Base-by-base conservation (phyloP, 2,329 filamentous ascomycete species). In the Diaporthe batatas region DNA sequence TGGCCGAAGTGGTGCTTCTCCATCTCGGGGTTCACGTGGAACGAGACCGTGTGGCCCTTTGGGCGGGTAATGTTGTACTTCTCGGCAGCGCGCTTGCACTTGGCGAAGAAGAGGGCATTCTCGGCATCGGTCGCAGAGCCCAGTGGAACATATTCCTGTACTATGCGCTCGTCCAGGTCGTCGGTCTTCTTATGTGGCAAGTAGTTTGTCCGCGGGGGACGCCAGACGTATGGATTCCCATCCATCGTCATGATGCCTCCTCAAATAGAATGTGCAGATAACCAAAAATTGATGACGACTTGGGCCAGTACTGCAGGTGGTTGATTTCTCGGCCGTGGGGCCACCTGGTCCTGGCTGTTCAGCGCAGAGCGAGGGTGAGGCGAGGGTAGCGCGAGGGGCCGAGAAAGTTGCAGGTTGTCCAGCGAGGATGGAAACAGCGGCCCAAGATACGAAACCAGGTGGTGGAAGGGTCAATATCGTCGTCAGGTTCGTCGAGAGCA, bases 1-100 rank as follows among this genome's bases (percentile, higher is more conserved):
- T 94, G 93, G 76, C 96, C 96, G 82, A 99, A 99, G 82, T 99
- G 96, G 83, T 98, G 96, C 80, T 93, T 93, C 84, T 99, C 96
- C 81, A 98, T 97, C 74, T 94, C 91, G 1, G 95, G 94, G 79
- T 98, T 98, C 84, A 95, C 94, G 82, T 99, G 96, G 83, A 95
- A 98, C 12, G 96, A 98, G 59, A 99, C 96, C 42, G 89, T 95
- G 84, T 97, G 95, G 77, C 95, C 95, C 79, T 93, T 92, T 1
- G 96, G 95, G 47, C 91, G 89, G 68, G 91, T 90, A 79, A 98
- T 94, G 77, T 91, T 92, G 82, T 94, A 88, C 68, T 89, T 85
- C 73, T 88, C 84, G 32, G 88, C 89, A 29, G 86, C 82, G 70
- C 86, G 86, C 79, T 88, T 89, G 81, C 88, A 88, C 80, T 90